phyloP scores from a whole-genome alignment of 2,329 filamentous ascomycete species.

The Aureobasidium sp. region DNA sequence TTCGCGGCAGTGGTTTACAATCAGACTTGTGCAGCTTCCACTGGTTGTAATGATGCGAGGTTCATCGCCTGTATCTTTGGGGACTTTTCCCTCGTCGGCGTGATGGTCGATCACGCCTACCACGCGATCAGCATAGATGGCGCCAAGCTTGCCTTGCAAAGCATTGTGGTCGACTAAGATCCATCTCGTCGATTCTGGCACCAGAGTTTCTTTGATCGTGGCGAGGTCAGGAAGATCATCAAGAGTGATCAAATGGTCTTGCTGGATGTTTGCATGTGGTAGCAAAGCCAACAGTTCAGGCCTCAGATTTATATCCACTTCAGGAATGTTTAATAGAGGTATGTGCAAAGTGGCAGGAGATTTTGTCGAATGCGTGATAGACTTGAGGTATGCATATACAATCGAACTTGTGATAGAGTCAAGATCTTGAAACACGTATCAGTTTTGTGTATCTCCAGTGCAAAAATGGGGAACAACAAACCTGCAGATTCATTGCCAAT shows the following conservation, averaged over 20 bases:
- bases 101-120: slow-evolving; percentile 71
- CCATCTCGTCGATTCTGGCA: slow-evolving; percentile 55
- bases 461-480: slow-evolving; percentile 14
- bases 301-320: slow-evolving; percentile 59
- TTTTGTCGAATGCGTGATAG: slow-evolving; percentile 25
- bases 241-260: slow-evolving; percentile 57
- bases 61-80: slow-evolving; percentile 36
- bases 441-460: slow-evolving; percentile 13
- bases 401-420: slow-evolving; percentile 72
- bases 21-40: slow-evolving; percentile 66
- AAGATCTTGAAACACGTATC: slow-evolving; percentile 51
- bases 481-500: slow-evolving; percentile 47
- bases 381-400: slow-evolving; percentile 64
- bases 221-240: slow-evolving; percentile 48
- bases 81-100: slow-evolving; percentile 56
- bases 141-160: slow-evolving; percentile 55
- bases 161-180: slow-evolving; percentile 74
- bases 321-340: slow-evolving; percentile 63
- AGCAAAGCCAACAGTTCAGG: slow-evolving; percentile 64
- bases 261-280: slow-evolving; percentile 47
- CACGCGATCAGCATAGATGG: slow-evolving; percentile 45
- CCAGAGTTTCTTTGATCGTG: slow-evolving; percentile 38
- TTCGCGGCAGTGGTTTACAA: slow-evolving; percentile 51
- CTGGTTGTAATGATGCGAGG: slow-evolving; percentile 56
- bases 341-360: slow-evolving; percentile 50